Percentiles rank a stretch among this genome's conserved stretches.
phyloP scores from a whole-genome alignment of 1,284 basidiomycete species.

The Sphaerobolus stellatus region DNA sequence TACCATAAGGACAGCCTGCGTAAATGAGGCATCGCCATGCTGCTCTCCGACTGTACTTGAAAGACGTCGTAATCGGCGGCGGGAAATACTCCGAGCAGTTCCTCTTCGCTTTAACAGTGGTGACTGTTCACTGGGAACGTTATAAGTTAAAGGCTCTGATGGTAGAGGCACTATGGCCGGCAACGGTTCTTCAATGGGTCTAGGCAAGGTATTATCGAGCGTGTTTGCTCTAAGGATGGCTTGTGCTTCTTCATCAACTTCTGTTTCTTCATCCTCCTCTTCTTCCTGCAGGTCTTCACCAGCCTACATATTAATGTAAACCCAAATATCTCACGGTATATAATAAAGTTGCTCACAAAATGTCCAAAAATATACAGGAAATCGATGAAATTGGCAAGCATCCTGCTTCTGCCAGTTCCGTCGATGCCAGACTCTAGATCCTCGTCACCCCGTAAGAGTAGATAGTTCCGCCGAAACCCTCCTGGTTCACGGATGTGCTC shows the following conservation, averaged over 20 bases:
- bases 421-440: slow-evolving; percentile 42
- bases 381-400: slow-evolving; percentile 87
- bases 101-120: slow-evolving; percentile 6
- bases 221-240: background rate
- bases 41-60: slow-evolving; percentile 39
- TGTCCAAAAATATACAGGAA: slow-evolving; percentile 92
- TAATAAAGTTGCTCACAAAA: slow-evolving; percentile 64
- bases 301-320: slow-evolving; percentile 50
- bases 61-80: slow-evolving; percentile 14
- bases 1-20: slow-evolving; percentile 90
- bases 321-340: slow-evolving; percentile 10
- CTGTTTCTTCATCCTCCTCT: slow-evolving; percentile 56
- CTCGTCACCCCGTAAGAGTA: slow-evolving; percentile 68
- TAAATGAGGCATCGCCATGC: slow-evolving; percentile 82
- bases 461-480: slow-evolving; percentile 88
- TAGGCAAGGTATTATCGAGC: slow-evolving; percentile 1
- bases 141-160: background rate
- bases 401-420: slow-evolving; percentile 24
- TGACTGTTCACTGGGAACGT: slow-evolving; percentile 4
- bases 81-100: background rate
- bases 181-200: background rate
- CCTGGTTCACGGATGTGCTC: slow-evolving; percentile 92
- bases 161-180: background rate
- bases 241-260: slow-evolving; percentile 45
- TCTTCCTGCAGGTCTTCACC: slow-evolving; percentile 94